These are phyloP conservation scores for Pichia phayaonensis DNA, from an alignment of 805 yeast species.

Conservation along the genomic window DNA sequence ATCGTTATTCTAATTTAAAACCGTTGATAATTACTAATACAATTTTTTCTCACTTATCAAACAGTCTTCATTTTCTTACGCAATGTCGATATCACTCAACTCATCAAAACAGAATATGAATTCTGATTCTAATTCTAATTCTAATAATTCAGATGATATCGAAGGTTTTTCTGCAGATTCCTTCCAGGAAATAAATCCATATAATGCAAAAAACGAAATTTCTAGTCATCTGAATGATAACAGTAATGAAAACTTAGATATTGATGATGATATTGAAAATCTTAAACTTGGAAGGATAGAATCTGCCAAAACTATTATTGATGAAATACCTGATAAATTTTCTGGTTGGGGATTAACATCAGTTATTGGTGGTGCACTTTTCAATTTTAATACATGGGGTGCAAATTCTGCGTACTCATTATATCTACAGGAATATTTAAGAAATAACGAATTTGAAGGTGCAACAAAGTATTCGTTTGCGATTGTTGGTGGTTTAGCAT, in stretches of 20 bases:
- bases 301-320: slow-evolving; percentile 8
- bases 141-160: too few relatives aligned
- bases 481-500: slow-evolving; percentile 59
- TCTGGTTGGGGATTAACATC: slow-evolving; percentile 53
- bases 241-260: background rate
- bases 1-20: too few relatives aligned
- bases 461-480: slow-evolving; percentile 56
- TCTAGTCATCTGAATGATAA: background rate
- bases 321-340: slow-evolving; percentile 52
- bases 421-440: slow-evolving; percentile 50
- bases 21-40: background rate
- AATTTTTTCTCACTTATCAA: too few relatives aligned
- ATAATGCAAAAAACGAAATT: background rate
- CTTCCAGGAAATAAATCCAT: background rate
- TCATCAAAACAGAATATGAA: background rate
- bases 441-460: slow-evolving; percentile 42
- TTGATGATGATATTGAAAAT: background rate
- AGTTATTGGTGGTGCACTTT: slow-evolving; percentile 39
- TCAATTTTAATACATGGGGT: slow-evolving; percentile 66
- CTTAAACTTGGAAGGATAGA: slow-evolving; percentile 1
- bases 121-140: background rate
- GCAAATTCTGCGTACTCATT: slow-evolving; percentile 61
- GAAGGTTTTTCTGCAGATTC: background rate
- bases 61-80: too few relatives aligned
- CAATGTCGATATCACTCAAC: background rate